Base-by-base conservation (phyloP, 441 rosid genomes). In the Theobroma grandiflorum region DNA sequence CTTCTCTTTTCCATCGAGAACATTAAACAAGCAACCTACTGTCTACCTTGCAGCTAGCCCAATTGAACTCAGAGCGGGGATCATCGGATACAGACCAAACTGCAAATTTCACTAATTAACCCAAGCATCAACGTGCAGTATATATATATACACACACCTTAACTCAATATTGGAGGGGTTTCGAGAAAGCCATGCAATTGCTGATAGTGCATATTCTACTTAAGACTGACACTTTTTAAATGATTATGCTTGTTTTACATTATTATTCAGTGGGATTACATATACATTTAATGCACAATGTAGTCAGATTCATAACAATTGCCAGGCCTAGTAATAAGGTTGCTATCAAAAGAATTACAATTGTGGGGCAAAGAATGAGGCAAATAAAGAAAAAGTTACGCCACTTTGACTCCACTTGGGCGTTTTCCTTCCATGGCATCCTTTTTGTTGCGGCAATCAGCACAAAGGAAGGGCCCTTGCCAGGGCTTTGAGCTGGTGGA, bases 381-480 rank as follows among this genome's bases (percentile, higher is more conserved):
- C 77, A 82, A 84, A 77, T 53, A 78, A 79, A 43, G 35, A 8
- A 69, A 75, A 52, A 61, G 43, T 73, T 87, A 90, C 3, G 86
- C 89, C 81, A 91, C 97, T 86, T 86, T 89, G 8, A 91, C 90
- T 47, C 94, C 96, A 4, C 94, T 89, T 0, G 93, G 94, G 33
- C 93, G 91, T 80, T 95, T 93, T 53, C 98, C 98, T 92, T 95
- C 97, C 97, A 93, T 95, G 40, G 97, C 98, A 4, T 93, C 96
- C 86, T 93, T 92, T 88, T 93, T 95, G 42, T 92, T 73, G 7
- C 94, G 92, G 69, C 96, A 93, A 31, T 82, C 95, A 3, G 86
- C 75, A 43, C 96, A 95, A 0, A 95, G 94, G 86, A 95, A 95
- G 67, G 96, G 97, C 79, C 98, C 98, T 84, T 92, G 92, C 98